Evolutionary conservation across 305 asterid genomes (phyloP), one percentile per base, ranked within the genome.

Genomic region (Withania somnifera): DNA sequence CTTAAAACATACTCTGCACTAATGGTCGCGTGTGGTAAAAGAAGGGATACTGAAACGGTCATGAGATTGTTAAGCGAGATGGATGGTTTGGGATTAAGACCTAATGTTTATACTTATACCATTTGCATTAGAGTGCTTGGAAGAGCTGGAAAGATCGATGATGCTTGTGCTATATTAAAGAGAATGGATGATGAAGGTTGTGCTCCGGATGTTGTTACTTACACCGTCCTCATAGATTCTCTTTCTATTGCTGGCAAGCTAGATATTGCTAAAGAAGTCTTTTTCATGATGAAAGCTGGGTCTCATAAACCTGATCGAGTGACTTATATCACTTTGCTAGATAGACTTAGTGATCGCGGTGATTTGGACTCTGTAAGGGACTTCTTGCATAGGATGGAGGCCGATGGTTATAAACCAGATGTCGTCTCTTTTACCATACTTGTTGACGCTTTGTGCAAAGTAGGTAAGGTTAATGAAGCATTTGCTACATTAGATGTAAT

Each of bases 101-200:
- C 99, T 32, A 95, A 95, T 85, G 91, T 95, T 32, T 94, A 93
- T 81, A 92, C 99, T 28, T 95, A 91, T 87, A 94, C 98, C 63
- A 94, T 95, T 86, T 95, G 99, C 85, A 94, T 95, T 77, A 90
- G 98, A 84, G 97, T 87, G 64, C 97, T 95, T 22, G 99, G 99
- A 15, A 88, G 95, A 61, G 97, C 98, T 5, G 98, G 99, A 78
- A 92, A 91, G 88, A 90, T 94, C 15, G 77, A 86, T 42, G 97
- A 92, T 81, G 98, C 97, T 36, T 92, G 81, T 84, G 77, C 47
- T 87, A 84, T 94, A 76, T 86, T 95, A 36, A 91, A 90, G 82
- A 93, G 97, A 84, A 95, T 95, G 99, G 96, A 91, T 10, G 83
- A 87, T 56, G 97, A 91, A 36, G 98, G 97, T 75, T 95, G 99